Percentiles rank a stretch among this genome's conserved stretches.
phyloP scores from a whole-genome alignment of 345 rosid species.

The Cardamine occulta region DNA sequence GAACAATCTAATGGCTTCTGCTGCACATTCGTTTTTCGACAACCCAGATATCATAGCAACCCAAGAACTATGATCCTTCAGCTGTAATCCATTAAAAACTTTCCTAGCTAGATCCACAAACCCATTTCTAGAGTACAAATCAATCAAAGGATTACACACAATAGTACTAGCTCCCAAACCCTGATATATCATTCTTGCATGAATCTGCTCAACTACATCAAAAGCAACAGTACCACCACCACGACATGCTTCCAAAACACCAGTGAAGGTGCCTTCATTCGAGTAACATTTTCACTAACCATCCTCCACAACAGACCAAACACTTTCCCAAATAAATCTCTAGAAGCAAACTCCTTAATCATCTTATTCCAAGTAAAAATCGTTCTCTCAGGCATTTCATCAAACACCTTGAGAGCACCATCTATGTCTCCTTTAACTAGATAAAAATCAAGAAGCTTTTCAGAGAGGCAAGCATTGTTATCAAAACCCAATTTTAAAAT shows the following conservation, averaged over 20 bases:
- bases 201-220: conserved; percentile 58
- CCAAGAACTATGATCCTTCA: conserved; percentile 80
- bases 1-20: conserved; percentile 64
- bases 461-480: conserved; percentile 46
- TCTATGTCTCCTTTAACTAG: conserved; percentile 49
- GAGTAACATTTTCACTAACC: conserved; percentile 50
- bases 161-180: conserved; percentile 55
- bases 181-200: conserved; percentile 61
- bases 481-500: conserved; percentile 63
- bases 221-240: conserved; percentile 43
- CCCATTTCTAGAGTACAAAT: conserved; percentile 70
- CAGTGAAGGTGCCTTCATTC: conserved; percentile 50
- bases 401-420: conserved; percentile 59
- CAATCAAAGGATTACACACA: conserved; percentile 72
- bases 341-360: conserved; percentile 49
- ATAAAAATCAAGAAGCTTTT: conserved; percentile 58
- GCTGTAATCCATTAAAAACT: conserved; percentile 58
- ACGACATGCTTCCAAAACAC: conserved; percentile 58
- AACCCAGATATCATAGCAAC: conserved; percentile 81
- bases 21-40: conserved; percentile 66
- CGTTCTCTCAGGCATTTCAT: conserved; percentile 66
- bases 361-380: conserved; percentile 59
- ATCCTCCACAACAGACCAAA: conserved; percentile 48
- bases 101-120: conserved; percentile 52
- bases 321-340: conserved; percentile 46